Evolutionary conservation across 306 rosid species (phyloP).

Genomic region (Pachyrhizus erosus): DNA sequence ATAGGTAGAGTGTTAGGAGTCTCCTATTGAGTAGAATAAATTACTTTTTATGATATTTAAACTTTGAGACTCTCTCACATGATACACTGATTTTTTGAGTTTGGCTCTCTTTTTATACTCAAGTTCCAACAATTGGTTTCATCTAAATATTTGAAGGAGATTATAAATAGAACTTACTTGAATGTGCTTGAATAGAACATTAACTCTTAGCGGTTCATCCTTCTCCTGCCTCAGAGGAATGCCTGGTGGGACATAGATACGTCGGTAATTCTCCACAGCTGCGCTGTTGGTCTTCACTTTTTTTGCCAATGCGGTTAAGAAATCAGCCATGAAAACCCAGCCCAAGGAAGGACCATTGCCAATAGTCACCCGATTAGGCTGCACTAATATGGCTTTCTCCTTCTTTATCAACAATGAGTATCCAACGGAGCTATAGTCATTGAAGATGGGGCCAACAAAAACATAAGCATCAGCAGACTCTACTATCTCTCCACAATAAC

Average conservation of each 20-base stretch:
- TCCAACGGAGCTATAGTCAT: conserved; percentile 92
- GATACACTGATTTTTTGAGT: too few relatives aligned
- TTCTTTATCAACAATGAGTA: conserved; percentile 81
- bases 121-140: too few relatives aligned
- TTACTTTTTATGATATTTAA: too few relatives aligned
- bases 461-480: conserved; percentile 92
- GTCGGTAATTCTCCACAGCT: conserved; percentile 72
- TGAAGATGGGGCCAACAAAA: conserved; percentile 85
- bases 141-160: not conserved
- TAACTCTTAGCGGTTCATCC: conserved; percentile 76
- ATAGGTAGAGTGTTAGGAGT: too few relatives aligned
- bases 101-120: too few relatives aligned
- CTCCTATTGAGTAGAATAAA: too few relatives aligned
- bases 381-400: conserved; percentile 72
- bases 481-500: conserved; percentile 82
- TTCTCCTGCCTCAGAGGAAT: conserved; percentile 60
- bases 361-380: conserved; percentile 76
- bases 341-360: conserved; percentile 85
- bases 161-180: conserved; percentile 41
- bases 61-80: too few relatives aligned
- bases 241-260: conserved; percentile 76
- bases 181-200: conserved; percentile 82
- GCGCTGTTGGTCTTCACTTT: conserved; percentile 66
- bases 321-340: conserved; percentile 94
- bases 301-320: conserved; percentile 71